These are phyloP conservation scores for Aspergillus fischeri DNA, from an alignment of 2,329 filamentous ascomycete genomes.

Conservation along the genomic window DNA sequence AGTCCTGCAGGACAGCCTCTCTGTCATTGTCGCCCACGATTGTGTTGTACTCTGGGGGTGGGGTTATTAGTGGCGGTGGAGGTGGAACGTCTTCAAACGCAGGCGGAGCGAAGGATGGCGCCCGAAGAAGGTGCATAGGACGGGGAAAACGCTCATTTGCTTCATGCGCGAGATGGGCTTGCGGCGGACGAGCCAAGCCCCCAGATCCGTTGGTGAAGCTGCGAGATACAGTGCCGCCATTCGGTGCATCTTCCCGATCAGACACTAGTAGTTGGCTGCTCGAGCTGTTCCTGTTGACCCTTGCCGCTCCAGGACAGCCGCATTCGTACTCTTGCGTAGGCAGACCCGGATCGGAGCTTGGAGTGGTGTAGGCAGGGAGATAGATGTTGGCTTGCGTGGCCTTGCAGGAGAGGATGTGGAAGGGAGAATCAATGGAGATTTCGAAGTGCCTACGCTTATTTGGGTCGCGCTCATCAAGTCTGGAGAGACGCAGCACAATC, in stretches of 20 bases:
- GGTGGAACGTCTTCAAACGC: constrained; percentile 78
- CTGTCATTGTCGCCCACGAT: constrained; percentile 67
- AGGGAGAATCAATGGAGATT: constrained; percentile 93
- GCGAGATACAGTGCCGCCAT: constrained; percentile 22
- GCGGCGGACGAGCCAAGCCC: constrained; percentile 43
- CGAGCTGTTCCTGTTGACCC: constrained; percentile 27
- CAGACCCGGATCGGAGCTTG: constrained; percentile 46
- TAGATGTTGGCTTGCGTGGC: constrained; percentile 88
- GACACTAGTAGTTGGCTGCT: constrained; percentile 16
- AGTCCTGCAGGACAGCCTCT: constrained; percentile 71
- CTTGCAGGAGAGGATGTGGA: constrained; percentile 87
- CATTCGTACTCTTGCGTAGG: constrained; percentile 59
- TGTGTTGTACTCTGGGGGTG: constrained; percentile 77
- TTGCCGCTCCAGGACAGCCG: constrained; percentile 63
- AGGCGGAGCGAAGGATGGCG: constrained; percentile 83
- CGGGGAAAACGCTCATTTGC: constrained; percentile 48
- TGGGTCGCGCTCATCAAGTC: constrained; percentile 72
- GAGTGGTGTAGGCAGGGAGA: constrained; percentile 72
- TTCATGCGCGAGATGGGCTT: constrained; percentile 48
- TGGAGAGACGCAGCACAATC: constrained; percentile 91
- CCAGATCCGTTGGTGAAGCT: constrained; percentile 39
- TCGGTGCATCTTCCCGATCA: constrained; percentile 28
- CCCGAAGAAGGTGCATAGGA: constrained; percentile 78
- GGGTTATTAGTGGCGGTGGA: constrained; percentile 70
- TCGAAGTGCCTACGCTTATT: constrained; percentile 83